Base-by-base conservation (phyloP, 805 yeast genomes). In the Lipomyces mesembrius region DNA sequence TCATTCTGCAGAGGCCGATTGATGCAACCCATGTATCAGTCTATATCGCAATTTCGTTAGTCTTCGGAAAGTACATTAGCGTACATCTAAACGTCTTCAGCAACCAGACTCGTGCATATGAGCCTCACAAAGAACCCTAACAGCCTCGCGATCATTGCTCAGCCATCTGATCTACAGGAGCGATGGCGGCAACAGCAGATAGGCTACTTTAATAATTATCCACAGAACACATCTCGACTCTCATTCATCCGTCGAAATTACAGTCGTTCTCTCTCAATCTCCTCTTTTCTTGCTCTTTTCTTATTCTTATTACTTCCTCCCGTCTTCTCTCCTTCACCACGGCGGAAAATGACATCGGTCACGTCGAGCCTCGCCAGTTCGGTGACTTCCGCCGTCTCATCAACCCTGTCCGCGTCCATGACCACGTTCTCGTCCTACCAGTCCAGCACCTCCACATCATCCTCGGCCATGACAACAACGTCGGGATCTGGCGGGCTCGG, bases 401-500 rank as follows among this genome's bases (percentile, higher is more conserved):
- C 68, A 54, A 55, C 59, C 6, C 34, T 59, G 22, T 27, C 62
- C 27, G 27, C 62, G 12, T 51, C 66, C 27, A 8, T 56, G 54
- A 56, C 59, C 49, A 35, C 56, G 6, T 20, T 56, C 43, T 12
- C 59, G 7, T 29, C 63, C n/a, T 8, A 51, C 22, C 55, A 55
- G 49, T 25, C 63, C 57, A 20, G 60, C 54, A 27, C 63, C 14
- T 25, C 69, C 22, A n/a, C 69, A 4, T 46, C 61, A 32, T 43
- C 65, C 12, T 14, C 65, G 43, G 17, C 66, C 11, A 12, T 57
- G 46, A 25, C 60, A 17, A 14, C 66, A 8, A 29, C 64, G 2
- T 17, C 66, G 7, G 8, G 43, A 34, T 29, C 54, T 27, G 12
- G 62, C 34, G 65, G 39, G n/a, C 4, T 52, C 37, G 63, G 59